These are phyloP conservation scores for Coniosporium tulheliwenetii DNA, from an alignment of 2,329 filamentous ascomycete genomes.

Conservation along the genomic window DNA sequence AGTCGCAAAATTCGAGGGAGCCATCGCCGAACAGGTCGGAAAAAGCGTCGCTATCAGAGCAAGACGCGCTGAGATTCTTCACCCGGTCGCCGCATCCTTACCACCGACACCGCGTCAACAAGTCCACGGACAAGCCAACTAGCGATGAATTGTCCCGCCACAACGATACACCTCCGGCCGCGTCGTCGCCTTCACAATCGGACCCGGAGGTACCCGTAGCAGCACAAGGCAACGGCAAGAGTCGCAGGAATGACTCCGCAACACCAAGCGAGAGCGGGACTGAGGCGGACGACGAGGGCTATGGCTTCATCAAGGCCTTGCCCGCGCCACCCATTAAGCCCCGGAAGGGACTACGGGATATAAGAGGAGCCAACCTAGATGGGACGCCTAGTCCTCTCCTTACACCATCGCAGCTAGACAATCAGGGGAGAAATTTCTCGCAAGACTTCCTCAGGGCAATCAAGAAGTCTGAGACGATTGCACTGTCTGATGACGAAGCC, in stretches of 20 bases:
- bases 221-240: background rate
- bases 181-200: background rate
- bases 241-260: constrained; percentile 23
- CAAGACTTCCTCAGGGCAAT: constrained; percentile 14
- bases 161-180: background rate
- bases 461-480: constrained; percentile 1
- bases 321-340: constrained; percentile 60
- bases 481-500: constrained; percentile 17
- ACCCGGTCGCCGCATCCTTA: background rate
- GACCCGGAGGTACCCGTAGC: background rate
- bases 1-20: too few relatives aligned
- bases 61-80: background rate
- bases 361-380: constrained; percentile 19
- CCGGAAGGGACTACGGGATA: constrained; percentile 62
- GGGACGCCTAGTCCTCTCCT: constrained; percentile 22
- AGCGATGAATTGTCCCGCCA: background rate
- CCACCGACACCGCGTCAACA: background rate
- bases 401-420: constrained; percentile 31
- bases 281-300: constrained; percentile 85
- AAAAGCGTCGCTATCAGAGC: too few relatives aligned
- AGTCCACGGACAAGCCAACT: background rate
- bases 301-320: constrained; percentile 58
- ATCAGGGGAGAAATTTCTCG: constrained; percentile 23
- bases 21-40: too few relatives aligned
- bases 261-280: constrained; percentile 78